A percentile compares a stretch with the other conserved stretches of the same genome.
Conservation (phyloP, 228 moss, liverwort and hornwort species). For the Sphagnum magellanicum region DNA sequence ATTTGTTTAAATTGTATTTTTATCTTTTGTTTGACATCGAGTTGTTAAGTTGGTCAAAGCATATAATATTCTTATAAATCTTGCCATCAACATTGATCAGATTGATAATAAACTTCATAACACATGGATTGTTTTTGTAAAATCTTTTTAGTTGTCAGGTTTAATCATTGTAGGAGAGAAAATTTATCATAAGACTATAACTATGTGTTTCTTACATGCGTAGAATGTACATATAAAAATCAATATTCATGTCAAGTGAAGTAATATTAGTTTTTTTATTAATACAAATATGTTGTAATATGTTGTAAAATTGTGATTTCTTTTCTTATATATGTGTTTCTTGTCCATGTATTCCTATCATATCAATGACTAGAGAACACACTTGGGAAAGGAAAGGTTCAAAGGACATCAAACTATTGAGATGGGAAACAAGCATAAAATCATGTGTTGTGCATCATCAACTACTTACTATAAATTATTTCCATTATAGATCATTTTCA, state of each 20-base stretch:
- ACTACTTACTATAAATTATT: neutral
- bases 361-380: neutral
- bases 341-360: neutral
- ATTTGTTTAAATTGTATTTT: no score
- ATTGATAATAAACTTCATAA: neutral
- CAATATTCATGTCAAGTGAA: no score
- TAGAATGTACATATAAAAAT: no score
- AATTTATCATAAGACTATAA: no score
- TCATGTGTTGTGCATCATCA: constrained; percentile 6
- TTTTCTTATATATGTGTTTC: neutral
- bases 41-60: neutral
- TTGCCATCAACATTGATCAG: neutral
- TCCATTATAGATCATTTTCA: neutral
- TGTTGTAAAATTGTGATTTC: no score
- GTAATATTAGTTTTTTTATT: no score
- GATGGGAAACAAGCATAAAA: neutral
- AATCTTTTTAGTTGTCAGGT: neutral
- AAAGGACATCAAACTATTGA: neutral
- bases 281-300: no score
- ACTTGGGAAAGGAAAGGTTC: neutral
- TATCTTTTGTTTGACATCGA: no score
- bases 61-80: neutral
- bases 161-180: no score
- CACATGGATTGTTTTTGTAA: neutral
- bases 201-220: no score